Percentiles rank a stretch among this genome's conserved stretches.
phyloP scores from a whole-genome alignment of 257 asterid genomes.

The Nicotiana benthamiana region DNA sequence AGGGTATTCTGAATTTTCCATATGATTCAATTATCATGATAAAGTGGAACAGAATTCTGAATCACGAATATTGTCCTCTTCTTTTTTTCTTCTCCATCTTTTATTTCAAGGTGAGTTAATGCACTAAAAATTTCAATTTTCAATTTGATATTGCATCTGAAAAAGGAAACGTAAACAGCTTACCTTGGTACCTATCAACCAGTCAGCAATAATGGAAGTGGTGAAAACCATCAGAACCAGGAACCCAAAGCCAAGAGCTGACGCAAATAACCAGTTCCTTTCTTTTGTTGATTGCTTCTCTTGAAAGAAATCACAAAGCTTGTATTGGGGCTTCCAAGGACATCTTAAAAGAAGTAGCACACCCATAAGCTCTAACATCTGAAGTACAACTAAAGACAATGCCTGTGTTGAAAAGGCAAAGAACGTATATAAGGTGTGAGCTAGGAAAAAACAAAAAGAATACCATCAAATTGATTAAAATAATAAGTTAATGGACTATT shows the following conservation, averaged over 20 bases:
- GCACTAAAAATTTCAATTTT: neutral
- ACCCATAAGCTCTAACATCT: conserved; percentile 48
- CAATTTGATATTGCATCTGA: neutral
- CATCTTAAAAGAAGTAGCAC: conserved; percentile 48
- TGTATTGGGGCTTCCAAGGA: conserved; percentile 44
- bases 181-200: conserved; percentile 49
- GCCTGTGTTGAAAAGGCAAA: conserved; percentile 37
- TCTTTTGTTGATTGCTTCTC: conserved; percentile 23
- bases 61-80: neutral
- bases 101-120: neutral
- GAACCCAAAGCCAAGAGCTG: conserved; percentile 45
- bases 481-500: neutral
- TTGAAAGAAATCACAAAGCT: conserved; percentile 43
- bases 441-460: neutral
- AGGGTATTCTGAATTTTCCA: neutral
- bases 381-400: conserved; percentile 41
- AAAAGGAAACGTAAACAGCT: neutral
- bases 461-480: neutral
- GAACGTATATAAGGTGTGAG: neutral
- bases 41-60: neutral
- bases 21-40: neutral
- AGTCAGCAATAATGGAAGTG: conserved; percentile 47
- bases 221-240: conserved; percentile 48
- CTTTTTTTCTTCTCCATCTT: neutral
- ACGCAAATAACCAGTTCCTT: conserved; percentile 61